Conservation (phyloP, 495 filamentous ascomycete species). For the Penicillium verhagenii region DNA sequence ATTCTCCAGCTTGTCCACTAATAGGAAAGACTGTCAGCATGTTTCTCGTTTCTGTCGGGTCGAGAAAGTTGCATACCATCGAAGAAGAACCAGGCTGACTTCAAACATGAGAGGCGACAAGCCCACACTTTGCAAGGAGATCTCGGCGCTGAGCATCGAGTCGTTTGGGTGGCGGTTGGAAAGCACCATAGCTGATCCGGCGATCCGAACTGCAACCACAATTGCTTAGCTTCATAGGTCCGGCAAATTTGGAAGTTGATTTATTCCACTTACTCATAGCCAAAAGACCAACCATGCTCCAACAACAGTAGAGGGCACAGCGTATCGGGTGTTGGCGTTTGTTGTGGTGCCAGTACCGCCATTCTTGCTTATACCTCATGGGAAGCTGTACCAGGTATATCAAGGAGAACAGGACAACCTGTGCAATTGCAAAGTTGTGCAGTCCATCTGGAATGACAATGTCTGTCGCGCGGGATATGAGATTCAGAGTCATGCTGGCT, state of each 20-base stretch:
- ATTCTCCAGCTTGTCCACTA: constrained; percentile 34
- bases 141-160: constrained; percentile 26
- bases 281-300: constrained; percentile 29
- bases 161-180: constrained; percentile 16
- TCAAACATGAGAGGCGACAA: constrained; percentile 38
- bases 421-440: constrained; percentile 28
- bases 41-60: background rate
- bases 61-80: constrained; percentile 22
- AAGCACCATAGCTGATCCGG: constrained; percentile 28
- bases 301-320: constrained; percentile 32
- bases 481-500: constrained; percentile 1
- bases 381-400: constrained; percentile 24
- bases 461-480: background rate
- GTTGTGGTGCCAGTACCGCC: constrained; percentile 33
- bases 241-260: no score
- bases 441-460: constrained; percentile 18
- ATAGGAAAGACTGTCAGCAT: background rate
- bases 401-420: constrained; percentile 27
- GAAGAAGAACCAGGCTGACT: constrained; percentile 32
- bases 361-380: constrained; percentile 29
- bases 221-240: background rate
- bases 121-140: constrained; percentile 29
- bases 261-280: constrained; percentile 32
- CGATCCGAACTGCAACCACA: constrained; percentile 27
- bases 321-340: constrained; percentile 21